Conservation (phyloP, 306 rosid genomes). For the Cicer pinnatifidum region DNA sequence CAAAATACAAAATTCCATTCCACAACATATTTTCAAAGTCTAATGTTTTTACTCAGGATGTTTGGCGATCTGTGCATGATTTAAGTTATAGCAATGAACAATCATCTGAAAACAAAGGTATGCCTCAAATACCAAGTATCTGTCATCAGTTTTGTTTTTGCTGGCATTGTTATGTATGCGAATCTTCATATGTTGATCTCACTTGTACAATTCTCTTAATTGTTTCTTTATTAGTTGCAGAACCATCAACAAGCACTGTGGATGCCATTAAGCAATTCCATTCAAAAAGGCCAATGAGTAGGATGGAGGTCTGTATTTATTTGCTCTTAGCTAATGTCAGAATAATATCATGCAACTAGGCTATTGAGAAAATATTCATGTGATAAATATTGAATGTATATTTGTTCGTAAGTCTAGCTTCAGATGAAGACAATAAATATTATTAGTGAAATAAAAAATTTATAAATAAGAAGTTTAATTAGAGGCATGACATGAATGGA, state of each 20-base stretch:
- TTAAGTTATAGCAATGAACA: constrained; percentile 48
- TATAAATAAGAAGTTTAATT: neutral
- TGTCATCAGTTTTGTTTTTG: constrained; percentile 37
- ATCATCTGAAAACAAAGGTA: constrained; percentile 72
- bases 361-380: neutral
- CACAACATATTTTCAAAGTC: constrained; percentile 29
- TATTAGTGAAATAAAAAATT: neutral
- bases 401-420: neutral
- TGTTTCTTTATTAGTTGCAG: constrained; percentile 55
- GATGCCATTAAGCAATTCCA: constrained; percentile 68
- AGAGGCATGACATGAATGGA: neutral
- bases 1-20: constrained; percentile 40
- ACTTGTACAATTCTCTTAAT: constrained; percentile 36
- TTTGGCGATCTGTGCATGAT: constrained; percentile 70
- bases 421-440: neutral
- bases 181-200: constrained; percentile 36
- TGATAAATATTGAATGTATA: too few species aligned
- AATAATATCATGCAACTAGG: neutral
- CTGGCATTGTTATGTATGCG: constrained; percentile 23
- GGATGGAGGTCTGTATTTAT: constrained; percentile 72
- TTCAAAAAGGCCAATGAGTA: constrained; percentile 78
- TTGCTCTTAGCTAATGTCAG: constrained; percentile 27
- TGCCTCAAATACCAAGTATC: constrained; percentile 43
- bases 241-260: constrained; percentile 59
- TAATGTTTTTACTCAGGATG: constrained; percentile 56